Evolutionary conservation across 2,329 filamentous ascomycete genomes (phyloP).

Genomic region (Colletotrichum destructivum): DNA sequence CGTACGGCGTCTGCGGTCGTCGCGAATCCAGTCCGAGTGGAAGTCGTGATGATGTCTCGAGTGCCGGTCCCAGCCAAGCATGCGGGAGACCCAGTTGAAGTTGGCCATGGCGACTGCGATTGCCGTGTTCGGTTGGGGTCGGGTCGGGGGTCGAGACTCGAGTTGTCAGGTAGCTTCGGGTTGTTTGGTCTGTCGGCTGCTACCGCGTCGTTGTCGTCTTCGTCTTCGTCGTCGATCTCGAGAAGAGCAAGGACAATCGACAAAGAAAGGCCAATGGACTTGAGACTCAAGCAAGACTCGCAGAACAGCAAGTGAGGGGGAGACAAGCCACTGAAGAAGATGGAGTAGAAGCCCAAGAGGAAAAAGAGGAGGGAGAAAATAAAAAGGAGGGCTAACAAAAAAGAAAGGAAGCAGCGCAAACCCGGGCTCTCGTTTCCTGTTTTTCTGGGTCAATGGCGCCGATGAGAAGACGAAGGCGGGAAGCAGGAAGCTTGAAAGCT

Average conservation of each 20-base stretch:
- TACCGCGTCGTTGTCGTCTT: not conserved
- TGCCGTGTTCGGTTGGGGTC: not conserved
- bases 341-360: not conserved
- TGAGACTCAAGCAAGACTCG: not conserved
- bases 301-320: not conserved
- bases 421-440: slow-evolving; percentile 22
- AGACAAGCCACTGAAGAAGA: not conserved
- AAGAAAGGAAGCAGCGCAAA: no score
- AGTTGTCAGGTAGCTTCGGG: not conserved
- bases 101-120: slow-evolving; percentile 45
- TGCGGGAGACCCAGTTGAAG: slow-evolving; percentile 49
- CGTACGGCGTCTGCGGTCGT: slow-evolving; percentile 63
- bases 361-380: not conserved
- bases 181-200: not conserved
- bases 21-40: slow-evolving; percentile 54
- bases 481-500: slow-evolving; percentile 1
- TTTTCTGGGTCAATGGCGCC: slow-evolving; percentile 7
- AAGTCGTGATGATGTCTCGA: slow-evolving; percentile 50
- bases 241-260: not conserved
- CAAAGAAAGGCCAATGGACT: not conserved
- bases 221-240: not conserved
- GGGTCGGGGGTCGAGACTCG: not conserved
- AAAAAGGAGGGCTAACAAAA: not conserved
- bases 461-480: not conserved
- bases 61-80: slow-evolving; percentile 55